Base-by-base conservation (phyloP, 805 yeast genomes). In the Starmerella roubikii region DNA sequence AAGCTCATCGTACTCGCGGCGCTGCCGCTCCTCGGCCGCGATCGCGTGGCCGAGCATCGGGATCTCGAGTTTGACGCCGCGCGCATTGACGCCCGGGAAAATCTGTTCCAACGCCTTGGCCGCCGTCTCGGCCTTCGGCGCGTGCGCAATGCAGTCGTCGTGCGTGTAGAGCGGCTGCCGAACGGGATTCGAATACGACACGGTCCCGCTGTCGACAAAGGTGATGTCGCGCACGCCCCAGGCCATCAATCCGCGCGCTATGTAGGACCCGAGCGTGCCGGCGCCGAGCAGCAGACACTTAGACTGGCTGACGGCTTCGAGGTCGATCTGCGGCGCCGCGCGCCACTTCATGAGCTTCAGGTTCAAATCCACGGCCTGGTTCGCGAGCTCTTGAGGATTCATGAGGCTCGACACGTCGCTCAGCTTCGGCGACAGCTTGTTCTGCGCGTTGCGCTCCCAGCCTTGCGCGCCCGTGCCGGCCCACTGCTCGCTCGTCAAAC, bases 41-140 rank as follows among this genome's bases (percentile, higher is more conserved):
- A 82, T 60, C 0, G 91, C 78, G 56, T 91, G 98, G 0, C 97
- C 99, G 18, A 85, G 81, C 98, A 91, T 91, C 1, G 98, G 97
- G 3, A 91, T 81, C 44, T 78, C 88, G 23, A 91, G 48, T 23
- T 63, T 61, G 34, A 64, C 56, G 0, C 96, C 97, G 6, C 52
- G 41, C 0, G 85, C 61, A 20, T 69, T 62, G 7, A 82, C 83
- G 0, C 81, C 69, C 0, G 98, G 98, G 46, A 79, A 86, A 1
- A 91, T 75, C 48, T 67, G 71, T 47, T 68, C 71, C 47, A 91
- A 57, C 0, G 84, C 71, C 15, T 62, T 66, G 0, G 94, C 91
- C 0, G 97, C 97, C 6, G 75, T 62, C 24, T 56, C 56, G 0
- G 97, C 94, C 54, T 91, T 91, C 29, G 66, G 66, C 1, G 94